These are phyloP conservation scores for Annulohypoxylon truncatum DNA, from an alignment of 2,329 filamentous ascomycete genomes.

Conservation along the genomic window DNA sequence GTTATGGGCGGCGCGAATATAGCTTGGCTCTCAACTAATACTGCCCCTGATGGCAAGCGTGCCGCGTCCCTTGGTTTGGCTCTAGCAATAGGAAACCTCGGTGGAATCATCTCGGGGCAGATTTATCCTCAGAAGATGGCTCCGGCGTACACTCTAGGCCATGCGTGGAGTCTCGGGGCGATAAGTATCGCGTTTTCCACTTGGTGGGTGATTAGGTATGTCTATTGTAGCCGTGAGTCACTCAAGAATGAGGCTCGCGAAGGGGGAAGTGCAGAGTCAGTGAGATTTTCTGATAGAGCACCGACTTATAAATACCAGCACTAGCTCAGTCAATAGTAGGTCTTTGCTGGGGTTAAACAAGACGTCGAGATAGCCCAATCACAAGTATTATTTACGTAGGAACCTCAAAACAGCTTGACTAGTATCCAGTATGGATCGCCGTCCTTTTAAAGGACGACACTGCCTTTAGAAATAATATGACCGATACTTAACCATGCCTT, in stretches of 20 bases:
- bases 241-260: slow-evolving; percentile 23
- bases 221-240: slow-evolving; percentile 32
- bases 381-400: no score
- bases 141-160: slow-evolving; percentile 35
- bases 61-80: slow-evolving; percentile 36
- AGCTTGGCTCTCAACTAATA: slow-evolving; percentile 39
- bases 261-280: background rate
- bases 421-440: no score
- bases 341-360: background rate
- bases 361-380: background rate
- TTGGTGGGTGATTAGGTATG: slow-evolving; percentile 35
- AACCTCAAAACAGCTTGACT: no score
- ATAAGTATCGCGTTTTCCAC: slow-evolving; percentile 32
- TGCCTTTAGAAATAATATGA: no score
- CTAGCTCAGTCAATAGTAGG: background rate
- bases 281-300: slow-evolving; percentile 34
- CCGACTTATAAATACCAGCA: slow-evolving; percentile 37
- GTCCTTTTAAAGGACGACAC: no score
- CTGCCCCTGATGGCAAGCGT: slow-evolving; percentile 39
- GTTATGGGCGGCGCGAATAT: slow-evolving; percentile 39
- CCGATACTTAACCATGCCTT: no score
- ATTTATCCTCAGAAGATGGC: slow-evolving; percentile 40
- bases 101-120: slow-evolving; percentile 40
- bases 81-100: slow-evolving; percentile 34
- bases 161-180: slow-evolving; percentile 38